Evolutionary conservation across 2,329 filamentous ascomycete species (phyloP).

Genomic region (Phaeoacremonium minimum): DNA sequence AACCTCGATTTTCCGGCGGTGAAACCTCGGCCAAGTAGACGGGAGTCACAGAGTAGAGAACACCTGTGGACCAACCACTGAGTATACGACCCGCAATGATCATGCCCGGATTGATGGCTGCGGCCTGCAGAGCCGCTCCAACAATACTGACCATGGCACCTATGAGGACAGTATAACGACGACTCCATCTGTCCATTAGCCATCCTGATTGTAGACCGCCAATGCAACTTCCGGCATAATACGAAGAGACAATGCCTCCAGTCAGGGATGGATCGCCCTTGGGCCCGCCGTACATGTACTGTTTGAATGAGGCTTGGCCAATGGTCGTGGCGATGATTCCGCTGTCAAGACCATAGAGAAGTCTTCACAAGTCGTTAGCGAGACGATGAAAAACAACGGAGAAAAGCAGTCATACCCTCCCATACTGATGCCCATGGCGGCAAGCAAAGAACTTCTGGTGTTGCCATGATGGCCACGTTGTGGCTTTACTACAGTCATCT

Average conservation of each 20-base stretch:
- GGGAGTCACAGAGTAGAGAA: slow-evolving; percentile 15
- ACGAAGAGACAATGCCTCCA: slow-evolving; percentile 24
- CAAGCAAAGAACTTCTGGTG: background rate
- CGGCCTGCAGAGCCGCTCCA: slow-evolving; percentile 5
- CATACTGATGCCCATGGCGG: background rate
- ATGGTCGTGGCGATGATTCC: slow-evolving; percentile 27
- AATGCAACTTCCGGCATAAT: slow-evolving; percentile 24
- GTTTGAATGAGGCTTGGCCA: slow-evolving; percentile 22
- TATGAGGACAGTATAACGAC: slow-evolving; percentile 25
- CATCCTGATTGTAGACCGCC: slow-evolving; percentile 23
- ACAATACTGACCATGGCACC: slow-evolving; percentile 15
- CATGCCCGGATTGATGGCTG: slow-evolving; percentile 12
- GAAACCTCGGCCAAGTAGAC: slow-evolving; percentile 21
- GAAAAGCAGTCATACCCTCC: background rate
- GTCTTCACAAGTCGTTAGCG: background rate
- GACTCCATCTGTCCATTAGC: slow-evolving; percentile 25
- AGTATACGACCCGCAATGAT: slow-evolving; percentile 20
- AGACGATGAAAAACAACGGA: background rate
- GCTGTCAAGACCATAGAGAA: background rate
- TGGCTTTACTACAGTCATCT: background rate
- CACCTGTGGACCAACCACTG: slow-evolving; percentile 17
- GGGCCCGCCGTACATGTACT: slow-evolving; percentile 22
- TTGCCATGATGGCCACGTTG: background rate
- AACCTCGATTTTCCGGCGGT: slow-evolving; percentile 17
- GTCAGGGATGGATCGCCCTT: slow-evolving; percentile 16